A percentile compares a stretch with the other conserved stretches of the same genome.
These are phyloP conservation scores for Flaveria linearis DNA, from an alignment of 129 eudicot genomes.

Conservation along the genomic window DNA sequence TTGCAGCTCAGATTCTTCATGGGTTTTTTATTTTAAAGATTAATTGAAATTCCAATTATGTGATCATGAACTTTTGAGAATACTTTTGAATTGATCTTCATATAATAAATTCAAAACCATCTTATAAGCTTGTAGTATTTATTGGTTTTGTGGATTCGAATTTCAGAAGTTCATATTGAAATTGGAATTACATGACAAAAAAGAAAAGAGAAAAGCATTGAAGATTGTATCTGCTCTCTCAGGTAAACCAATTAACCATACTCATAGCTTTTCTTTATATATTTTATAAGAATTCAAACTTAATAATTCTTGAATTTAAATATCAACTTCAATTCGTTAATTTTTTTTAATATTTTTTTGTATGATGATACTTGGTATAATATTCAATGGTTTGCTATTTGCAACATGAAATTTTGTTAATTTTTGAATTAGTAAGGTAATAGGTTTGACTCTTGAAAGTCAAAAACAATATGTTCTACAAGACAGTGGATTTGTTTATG, in stretches of 20 bases:
- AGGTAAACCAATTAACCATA: slow-evolving; percentile 45
- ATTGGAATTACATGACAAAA: slow-evolving; percentile 73
- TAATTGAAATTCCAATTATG: neutral
- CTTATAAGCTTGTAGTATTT: neutral
- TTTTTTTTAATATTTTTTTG: neutral
- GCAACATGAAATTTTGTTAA: neutral
- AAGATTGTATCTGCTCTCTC: slow-evolving; percentile 75
- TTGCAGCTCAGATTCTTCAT: neutral
- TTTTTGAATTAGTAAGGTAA: slow-evolving; percentile 17
- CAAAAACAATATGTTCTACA: slow-evolving; percentile 17
- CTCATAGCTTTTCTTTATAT: neutral
- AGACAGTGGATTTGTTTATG: slow-evolving; percentile 22
- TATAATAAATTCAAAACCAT: too few species aligned
- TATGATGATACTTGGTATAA: slow-evolving; percentile 1
- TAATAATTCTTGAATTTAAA: neutral
- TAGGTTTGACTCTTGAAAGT: slow-evolving; percentile 24
- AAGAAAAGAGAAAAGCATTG: slow-evolving; percentile 73
- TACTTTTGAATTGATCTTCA: neutral
- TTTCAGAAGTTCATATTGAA: slow-evolving; percentile 69
- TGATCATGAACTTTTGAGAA: neutral
- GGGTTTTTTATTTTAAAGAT: neutral
- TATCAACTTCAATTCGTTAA: neutral
- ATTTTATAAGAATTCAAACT: slow-evolving; percentile 14
- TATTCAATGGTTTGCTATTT: neutral
- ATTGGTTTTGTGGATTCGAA: slow-evolving; percentile 14